Conservation (phyloP, 768 basidiomycete genomes). For the Mrakia hoshinonis region DNA sequence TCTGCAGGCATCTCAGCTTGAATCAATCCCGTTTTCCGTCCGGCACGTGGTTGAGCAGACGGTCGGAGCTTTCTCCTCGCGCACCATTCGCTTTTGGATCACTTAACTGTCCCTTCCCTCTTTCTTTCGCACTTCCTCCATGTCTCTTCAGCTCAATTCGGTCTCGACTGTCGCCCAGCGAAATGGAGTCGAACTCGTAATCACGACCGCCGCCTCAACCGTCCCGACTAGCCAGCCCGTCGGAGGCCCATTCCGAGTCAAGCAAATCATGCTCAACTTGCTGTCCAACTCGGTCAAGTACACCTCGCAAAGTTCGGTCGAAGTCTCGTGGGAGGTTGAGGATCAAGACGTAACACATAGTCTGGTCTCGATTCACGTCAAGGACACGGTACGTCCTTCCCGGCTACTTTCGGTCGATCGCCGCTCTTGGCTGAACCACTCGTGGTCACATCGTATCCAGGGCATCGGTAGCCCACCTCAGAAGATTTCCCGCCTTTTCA, state of each 20-base stretch:
- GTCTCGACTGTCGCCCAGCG: neutral
- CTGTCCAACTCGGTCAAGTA: constrained; percentile 15
- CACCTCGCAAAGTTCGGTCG: neutral
- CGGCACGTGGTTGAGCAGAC: neutral
- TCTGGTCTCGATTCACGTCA: constrained; percentile 7
- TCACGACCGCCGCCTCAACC: neutral
- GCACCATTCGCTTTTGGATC: neutral
- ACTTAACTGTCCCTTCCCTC: neutral
- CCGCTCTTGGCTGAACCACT: neutral
- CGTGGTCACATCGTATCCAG: neutral
- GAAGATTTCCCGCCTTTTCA: constrained; percentile 6
- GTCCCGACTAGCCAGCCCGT: neutral
- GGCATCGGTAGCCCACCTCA: neutral
- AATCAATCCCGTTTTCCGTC: constrained; percentile 10
- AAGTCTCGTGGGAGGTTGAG: neutral
- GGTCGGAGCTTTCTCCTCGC: too few species aligned
- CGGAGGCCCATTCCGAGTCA: constrained; percentile 8
- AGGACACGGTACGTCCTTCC: constrained; percentile 10
- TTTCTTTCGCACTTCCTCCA: too few species aligned
- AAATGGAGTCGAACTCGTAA: constrained; percentile 20
- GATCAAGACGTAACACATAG: neutral
- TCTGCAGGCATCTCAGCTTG: neutral
- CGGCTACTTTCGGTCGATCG: too few species aligned
- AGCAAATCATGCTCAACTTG: constrained; percentile 7
- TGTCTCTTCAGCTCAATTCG: constrained; percentile 4